Evolutionary conservation across 331 rosid species (phyloP).

Genomic region (Malus hybrid): DNA sequence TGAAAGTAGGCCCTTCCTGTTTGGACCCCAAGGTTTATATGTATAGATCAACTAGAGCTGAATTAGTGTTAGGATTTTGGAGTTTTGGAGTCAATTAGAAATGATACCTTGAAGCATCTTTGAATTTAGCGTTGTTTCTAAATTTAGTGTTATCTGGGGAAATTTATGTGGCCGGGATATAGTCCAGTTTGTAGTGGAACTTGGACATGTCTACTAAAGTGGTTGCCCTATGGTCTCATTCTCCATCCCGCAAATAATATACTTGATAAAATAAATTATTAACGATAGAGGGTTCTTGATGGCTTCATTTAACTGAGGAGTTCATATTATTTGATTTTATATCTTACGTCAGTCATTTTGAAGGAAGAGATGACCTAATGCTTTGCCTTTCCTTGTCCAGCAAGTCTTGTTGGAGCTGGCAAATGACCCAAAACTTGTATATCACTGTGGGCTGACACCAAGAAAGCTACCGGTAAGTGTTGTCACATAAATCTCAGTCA

Average conservation of each 20-base stretch:
- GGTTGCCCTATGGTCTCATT: background rate
- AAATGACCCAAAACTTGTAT: conserved; percentile 83
- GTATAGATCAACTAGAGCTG: background rate
- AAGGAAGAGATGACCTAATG: conserved; percentile 23
- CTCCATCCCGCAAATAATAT: background rate
- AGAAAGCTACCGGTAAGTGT: conserved; percentile 82
- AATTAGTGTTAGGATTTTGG: background rate
- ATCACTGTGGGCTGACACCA: conserved; percentile 95
- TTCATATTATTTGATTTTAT: conserved; percentile 5
- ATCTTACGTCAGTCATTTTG: conserved; percentile 16
- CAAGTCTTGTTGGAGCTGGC: conserved; percentile 78
- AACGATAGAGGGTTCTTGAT: background rate
- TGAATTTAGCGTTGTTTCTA: background rate
- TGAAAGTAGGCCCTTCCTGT: background rate
- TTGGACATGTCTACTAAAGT: background rate
- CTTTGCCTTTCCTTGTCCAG: conserved; percentile 40
- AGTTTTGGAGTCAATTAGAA: background rate
- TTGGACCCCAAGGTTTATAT: background rate
- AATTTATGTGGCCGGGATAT: background rate
- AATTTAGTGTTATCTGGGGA: background rate
- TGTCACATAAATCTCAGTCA: conserved; percentile 11
- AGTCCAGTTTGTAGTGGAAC: background rate
- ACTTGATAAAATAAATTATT: background rate
- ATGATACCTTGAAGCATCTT: background rate
- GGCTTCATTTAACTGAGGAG: conserved; percentile 7